Evolutionary conservation across 176 grass and related monocot species (phyloP), one percentile per base, ranked within the genome.

Genomic region (Rhipidocladum racemiflorum): DNA sequence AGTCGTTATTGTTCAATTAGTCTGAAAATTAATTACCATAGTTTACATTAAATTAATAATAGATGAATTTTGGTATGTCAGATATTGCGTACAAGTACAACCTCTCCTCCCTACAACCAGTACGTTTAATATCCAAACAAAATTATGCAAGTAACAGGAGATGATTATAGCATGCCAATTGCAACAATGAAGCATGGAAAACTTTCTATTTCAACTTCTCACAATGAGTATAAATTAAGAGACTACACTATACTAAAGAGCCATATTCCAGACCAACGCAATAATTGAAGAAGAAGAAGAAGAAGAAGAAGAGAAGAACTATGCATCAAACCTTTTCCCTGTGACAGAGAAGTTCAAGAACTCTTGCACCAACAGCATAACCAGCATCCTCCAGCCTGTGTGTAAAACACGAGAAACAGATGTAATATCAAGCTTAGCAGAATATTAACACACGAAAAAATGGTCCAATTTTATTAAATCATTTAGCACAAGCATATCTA

Each of bases 291-390:
- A 76, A 27, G 61, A 49, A 51, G 4, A 83, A 70, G n/a, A n/a
- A n/a, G n/a, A n/a, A n/a, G 49, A 27, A 16, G 24, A 76, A 27
- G 61, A 49, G 42, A 67, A 67, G 0, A 70, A 72, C 18, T 21
- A 76, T 44, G 61, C 46, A 29, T 21, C 61, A 71, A 65, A 95
- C 96, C 86, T 98, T 98, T 45, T 98, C 96, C 72, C 96, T 89
- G 75, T 95, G 96, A 73, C 92, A 98, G 16, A 98, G 89, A 76
- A 98, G 92, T 86, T 98, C 96, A 73, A 98, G 92, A 72, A 95
- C 87, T 92, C 96, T 95, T 65, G 90, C 90, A 75, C 95, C 95
- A 75, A 98, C 90, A 85, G 90, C 90, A 90, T 95, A 98, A 60
- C 96, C 96, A 76, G 96, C 90, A 86, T 98, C 92, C 86, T 98